A percentile compares a stretch with the other conserved stretches of the same genome.
phyloP scores from a whole-genome alignment of 495 filamentous ascomycete genomes.

The Hyphodiscus hymeniophilus region DNA sequence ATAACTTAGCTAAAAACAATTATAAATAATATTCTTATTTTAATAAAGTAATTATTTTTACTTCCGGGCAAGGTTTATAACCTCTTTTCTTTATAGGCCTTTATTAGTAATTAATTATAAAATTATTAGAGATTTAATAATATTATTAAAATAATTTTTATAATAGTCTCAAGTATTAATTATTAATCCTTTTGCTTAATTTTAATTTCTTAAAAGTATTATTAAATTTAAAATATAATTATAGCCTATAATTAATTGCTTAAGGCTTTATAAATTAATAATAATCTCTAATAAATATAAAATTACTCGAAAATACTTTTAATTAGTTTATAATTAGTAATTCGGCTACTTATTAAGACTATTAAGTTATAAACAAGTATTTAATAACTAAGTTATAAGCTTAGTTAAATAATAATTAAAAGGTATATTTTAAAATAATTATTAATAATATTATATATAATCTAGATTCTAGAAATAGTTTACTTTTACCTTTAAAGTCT shows the following conservation, averaged over 20 bases:
- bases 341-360: not conserved
- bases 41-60: conserved; percentile 4
- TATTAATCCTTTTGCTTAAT: not conserved
- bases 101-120: not conserved
- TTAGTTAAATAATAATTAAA: not conserved
- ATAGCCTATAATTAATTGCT: conserved; percentile 5
- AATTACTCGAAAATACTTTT: not conserved
- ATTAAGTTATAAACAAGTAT: not conserved
- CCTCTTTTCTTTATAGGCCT: conserved; percentile 2
- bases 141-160: not conserved
- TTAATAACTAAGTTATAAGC: not conserved
- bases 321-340: not conserved
- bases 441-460: not conserved
- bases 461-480: conserved; percentile 1
- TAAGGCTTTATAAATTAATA: conserved; percentile 2
- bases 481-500: conserved; percentile 16
- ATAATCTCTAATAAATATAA: not conserved
- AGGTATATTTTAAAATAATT: not conserved
- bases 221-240: conserved; percentile 6
- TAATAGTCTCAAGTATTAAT: not conserved
- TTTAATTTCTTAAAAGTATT: no score
- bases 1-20: conserved; percentile 1
- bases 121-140: conserved; percentile 1
- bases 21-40: conserved; percentile 2
- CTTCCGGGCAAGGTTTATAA: not conserved